A percentile compares a stretch with the other conserved stretches of the same genome.
These are phyloP conservation scores for Vitis riparia DNA, from an alignment of 164 flowering plant genomes.

Conservation along the genomic window DNA sequence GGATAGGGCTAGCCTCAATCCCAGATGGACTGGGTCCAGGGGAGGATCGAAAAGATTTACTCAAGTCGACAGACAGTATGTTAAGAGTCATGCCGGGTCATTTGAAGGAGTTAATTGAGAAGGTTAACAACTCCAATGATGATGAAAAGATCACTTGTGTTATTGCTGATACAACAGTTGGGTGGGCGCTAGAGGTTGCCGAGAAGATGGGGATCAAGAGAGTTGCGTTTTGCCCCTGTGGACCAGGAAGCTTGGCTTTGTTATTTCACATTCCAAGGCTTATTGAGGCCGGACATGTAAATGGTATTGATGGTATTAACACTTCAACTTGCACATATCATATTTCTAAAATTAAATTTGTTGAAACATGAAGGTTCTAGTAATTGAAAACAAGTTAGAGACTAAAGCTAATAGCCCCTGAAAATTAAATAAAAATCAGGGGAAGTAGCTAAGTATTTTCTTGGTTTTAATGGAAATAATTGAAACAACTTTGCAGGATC, in stretches of 20 bases:
- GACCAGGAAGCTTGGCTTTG: constrained; percentile 10
- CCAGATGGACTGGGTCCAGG: constrained; percentile 19
- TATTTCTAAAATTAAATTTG: too few species aligned
- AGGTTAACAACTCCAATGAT: neutral
- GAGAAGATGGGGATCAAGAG: constrained; percentile 22
- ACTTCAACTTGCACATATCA: too few species aligned
- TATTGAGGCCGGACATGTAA: constrained; percentile 18
- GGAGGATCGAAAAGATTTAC: constrained; percentile 7
- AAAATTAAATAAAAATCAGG: too few species aligned
- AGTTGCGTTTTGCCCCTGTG: constrained; percentile 17
- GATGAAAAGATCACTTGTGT: constrained; percentile 23
- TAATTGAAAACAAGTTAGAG: too few species aligned
- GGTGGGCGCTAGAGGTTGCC: constrained; percentile 25
- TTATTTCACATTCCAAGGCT: constrained; percentile 18
- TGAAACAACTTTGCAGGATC: constrained; percentile 12
- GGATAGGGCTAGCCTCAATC: constrained; percentile 11
- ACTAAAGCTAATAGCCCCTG: too few species aligned
- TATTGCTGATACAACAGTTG: constrained; percentile 22
- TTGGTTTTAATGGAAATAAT: neutral
- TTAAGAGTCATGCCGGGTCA: constrained; percentile 12
- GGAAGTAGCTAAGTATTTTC: neutral
- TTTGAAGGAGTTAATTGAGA: constrained; percentile 15
- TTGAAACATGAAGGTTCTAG: too few species aligned
- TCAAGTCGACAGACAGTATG: neutral
- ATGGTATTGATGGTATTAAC: constrained; percentile 12